Evolutionary conservation across 768 basidiomycete species (phyloP).

Genomic region (Termitomyces titanicus): DNA sequence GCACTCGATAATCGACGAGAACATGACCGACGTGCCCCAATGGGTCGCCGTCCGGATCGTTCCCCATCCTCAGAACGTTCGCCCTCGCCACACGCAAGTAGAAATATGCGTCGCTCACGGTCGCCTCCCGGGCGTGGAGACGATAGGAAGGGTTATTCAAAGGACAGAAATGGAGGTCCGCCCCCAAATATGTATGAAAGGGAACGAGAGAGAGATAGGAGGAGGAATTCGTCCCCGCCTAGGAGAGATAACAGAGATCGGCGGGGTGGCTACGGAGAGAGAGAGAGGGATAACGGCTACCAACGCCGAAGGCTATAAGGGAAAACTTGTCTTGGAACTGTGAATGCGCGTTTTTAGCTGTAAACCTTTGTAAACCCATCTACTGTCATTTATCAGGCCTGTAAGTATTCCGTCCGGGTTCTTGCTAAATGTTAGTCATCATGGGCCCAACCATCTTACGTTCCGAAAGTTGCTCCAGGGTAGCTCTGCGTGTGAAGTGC

Average conservation of each 20-base stretch:
- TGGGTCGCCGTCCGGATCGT: neutral
- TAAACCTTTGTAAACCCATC: neutral
- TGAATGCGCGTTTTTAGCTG: neutral
- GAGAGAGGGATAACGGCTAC: constrained; percentile 15
- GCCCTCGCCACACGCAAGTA: constrained; percentile 21
- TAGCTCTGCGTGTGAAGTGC: neutral
- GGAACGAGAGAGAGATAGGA: constrained; percentile 9
- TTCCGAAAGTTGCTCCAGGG: too few relatives aligned
- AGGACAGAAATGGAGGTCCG: constrained; percentile 8
- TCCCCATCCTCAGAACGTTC: constrained; percentile 17
- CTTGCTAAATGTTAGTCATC: neutral
- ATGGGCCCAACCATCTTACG: too few relatives aligned
- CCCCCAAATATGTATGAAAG: constrained; percentile 5
- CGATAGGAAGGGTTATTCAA: constrained; percentile 8
- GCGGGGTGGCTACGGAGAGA: constrained; percentile 7
- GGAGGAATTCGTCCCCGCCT: constrained; percentile 7
- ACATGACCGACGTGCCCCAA: constrained; percentile 7
- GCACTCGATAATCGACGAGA: constrained; percentile 4
- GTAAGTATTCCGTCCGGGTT: neutral
- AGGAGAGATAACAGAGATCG: constrained; percentile 9
- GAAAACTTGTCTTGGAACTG: neutral
- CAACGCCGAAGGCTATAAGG: constrained; percentile 14
- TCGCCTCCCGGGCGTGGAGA: constrained; percentile 16
- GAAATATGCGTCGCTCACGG: constrained; percentile 17
- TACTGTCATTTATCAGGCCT: neutral